phyloP scores from a whole-genome alignment of 768 basidiomycete genomes.

The Kwoniella dendrophila region DNA sequence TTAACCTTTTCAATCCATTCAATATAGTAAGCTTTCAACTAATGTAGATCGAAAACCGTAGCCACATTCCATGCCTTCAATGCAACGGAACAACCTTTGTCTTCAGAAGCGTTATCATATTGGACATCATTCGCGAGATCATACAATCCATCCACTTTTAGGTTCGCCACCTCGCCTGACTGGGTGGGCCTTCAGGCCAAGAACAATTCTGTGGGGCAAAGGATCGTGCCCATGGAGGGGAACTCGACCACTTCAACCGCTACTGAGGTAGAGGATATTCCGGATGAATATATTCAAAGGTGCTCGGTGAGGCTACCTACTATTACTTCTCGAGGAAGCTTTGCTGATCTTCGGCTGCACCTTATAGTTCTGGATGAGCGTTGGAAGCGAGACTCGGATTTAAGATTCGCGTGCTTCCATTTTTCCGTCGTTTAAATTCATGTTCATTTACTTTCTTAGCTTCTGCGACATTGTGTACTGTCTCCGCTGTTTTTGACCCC shows the following conservation, averaged over 20 bases:
- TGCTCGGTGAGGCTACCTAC: slow-evolving; percentile 21
- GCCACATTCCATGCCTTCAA: too few species aligned
- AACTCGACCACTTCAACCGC: slow-evolving; percentile 24
- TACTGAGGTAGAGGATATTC: slow-evolving; percentile 11
- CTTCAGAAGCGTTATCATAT: slow-evolving; percentile 19
- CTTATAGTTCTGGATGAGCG: too few species aligned
- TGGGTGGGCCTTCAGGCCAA: slow-evolving; percentile 9
- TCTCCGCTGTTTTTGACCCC: too few species aligned
- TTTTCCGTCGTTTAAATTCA: too few species aligned
- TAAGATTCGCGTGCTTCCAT: too few species aligned
- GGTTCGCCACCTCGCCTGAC: slow-evolving; percentile 14
- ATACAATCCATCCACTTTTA: slow-evolving; percentile 16
- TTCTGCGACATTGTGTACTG: too few species aligned
- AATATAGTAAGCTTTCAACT: too few species aligned
- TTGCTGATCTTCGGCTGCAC: too few species aligned
- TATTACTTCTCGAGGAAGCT: too few species aligned
- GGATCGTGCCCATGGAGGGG: slow-evolving; percentile 15
- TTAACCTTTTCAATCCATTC: slow-evolving; percentile 16
- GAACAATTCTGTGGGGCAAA: not conserved
- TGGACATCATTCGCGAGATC: slow-evolving; percentile 25
- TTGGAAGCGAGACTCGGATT: too few species aligned
- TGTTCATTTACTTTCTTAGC: too few species aligned
- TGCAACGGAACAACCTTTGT: slow-evolving; percentile 25
- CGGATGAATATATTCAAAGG: slow-evolving; percentile 11
- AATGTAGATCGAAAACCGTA: too few species aligned